phyloP scores from a whole-genome alignment of 192 early-diverging fungal genomes.

The Gamsiella multidivaricata region DNA sequence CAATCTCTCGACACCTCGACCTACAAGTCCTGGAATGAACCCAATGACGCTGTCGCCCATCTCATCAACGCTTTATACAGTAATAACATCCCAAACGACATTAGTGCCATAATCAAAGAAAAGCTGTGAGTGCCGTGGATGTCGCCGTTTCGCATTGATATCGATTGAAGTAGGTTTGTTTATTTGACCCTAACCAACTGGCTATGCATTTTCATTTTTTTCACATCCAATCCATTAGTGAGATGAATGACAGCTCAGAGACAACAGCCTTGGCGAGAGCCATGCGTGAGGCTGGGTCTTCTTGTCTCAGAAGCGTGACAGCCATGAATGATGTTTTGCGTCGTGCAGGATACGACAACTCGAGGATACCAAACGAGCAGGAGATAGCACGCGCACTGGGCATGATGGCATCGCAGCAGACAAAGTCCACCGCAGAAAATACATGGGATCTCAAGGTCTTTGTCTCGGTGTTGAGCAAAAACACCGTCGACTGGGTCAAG shows the following conservation, averaged over 20 bases:
- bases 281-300: constrained; percentile 64
- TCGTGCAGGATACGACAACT: constrained; percentile 47
- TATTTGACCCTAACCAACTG: too few species aligned
- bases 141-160: too few species aligned
- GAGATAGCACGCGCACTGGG: constrained; percentile 71
- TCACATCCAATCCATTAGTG: constrained; percentile 25
- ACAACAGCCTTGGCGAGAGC: constrained; percentile 50
- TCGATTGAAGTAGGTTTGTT: too few species aligned
- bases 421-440: constrained; percentile 51
- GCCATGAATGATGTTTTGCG: constrained; percentile 57
- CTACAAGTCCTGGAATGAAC: constrained; percentile 45
- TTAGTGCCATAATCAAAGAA: constrained; percentile 21
- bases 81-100: constrained; percentile 31
- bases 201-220: too few species aligned
- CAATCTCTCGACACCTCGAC: constrained; percentile 22
- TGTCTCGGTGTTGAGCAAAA: constrained; percentile 63
- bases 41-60: constrained; percentile 32
- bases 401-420: constrained; percentile 67
- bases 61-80: constrained; percentile 39
- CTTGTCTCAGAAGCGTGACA: constrained; percentile 54
- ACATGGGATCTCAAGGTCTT: constrained; percentile 76
- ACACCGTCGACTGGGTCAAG: constrained; percentile 65
- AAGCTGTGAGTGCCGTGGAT: constrained; percentile 18
- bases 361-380: constrained; percentile 51
- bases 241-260: constrained; percentile 49